phyloP scores from a whole-genome alignment of 768 basidiomycete species.

The Termitomyces sp. region DNA sequence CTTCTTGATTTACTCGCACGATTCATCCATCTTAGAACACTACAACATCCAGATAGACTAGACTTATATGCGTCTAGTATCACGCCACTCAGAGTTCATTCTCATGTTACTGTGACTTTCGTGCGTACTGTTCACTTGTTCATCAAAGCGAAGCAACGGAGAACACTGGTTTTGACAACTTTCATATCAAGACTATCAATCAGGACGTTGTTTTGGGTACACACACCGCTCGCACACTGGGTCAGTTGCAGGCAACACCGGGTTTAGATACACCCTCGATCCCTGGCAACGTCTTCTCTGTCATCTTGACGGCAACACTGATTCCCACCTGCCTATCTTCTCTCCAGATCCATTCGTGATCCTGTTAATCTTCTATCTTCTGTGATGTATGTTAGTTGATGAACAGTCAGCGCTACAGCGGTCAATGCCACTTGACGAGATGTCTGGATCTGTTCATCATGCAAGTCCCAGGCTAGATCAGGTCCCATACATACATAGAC shows the following conservation, averaged over 20 bases:
- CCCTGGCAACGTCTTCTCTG: neutral
- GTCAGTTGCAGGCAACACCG: neutral
- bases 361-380: neutral
- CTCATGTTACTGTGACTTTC: neutral
- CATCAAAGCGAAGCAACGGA: neutral
- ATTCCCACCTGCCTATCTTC: neutral
- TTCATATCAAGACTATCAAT: neutral
- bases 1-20: constrained; percentile 10
- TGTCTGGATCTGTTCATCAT: neutral
- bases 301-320: neutral
- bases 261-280: neutral
- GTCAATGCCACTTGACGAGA: neutral
- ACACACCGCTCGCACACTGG: neutral
- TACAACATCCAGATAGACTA: neutral
- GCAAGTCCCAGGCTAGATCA: too few relatives aligned
- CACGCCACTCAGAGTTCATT: neutral
- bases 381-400: neutral
- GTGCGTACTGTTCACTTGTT: neutral
- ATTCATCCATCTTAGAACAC: neutral
- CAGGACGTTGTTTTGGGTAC: neutral
- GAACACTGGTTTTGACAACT: neutral
- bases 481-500: neutral
- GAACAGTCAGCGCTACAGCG: neutral
- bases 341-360: neutral
- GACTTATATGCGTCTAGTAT: too few relatives aligned